Percentiles rank a stretch among this genome's conserved stretches.
Conservation (phyloP, 202 grass and related monocot species). For the Musa balbisiana region DNA sequence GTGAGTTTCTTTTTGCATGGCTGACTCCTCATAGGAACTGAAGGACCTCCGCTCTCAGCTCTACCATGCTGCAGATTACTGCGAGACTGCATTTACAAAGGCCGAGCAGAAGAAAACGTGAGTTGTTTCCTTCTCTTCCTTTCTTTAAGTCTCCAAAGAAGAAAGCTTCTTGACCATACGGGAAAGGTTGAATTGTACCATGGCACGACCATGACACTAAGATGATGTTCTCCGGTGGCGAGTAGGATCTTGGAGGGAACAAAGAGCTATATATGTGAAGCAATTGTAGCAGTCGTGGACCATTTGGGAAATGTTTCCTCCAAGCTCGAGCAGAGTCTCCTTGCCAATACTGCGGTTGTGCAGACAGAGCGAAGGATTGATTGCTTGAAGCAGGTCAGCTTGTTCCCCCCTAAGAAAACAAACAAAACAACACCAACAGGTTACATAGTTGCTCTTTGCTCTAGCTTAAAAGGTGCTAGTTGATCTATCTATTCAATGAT, state of each 20-base stretch:
- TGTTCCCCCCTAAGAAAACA: neutral
- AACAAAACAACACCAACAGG: constrained; percentile 31
- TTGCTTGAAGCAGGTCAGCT: constrained; percentile 62
- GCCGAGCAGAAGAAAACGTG: constrained; percentile 60
- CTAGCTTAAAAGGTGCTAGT: neutral
- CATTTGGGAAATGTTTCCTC: constrained; percentile 78
- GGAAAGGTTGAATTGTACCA: constrained; percentile 31
- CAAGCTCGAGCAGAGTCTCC: constrained; percentile 61
- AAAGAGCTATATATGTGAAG: constrained; percentile 73
- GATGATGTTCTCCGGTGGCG: constrained; percentile 7
- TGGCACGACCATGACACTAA: no score
- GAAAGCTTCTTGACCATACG: constrained; percentile 45
- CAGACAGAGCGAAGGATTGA: constrained; percentile 53
- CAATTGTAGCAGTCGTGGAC: constrained; percentile 77
- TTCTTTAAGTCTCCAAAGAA: constrained; percentile 45
- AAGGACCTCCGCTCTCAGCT: constrained; percentile 76
- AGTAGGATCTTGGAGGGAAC: constrained; percentile 57
- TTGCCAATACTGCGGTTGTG: constrained; percentile 30
- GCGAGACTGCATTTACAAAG: constrained; percentile 58
- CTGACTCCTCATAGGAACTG: constrained; percentile 62
- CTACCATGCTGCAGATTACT: constrained; percentile 66
- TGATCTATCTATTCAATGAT: no score
- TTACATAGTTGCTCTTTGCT: neutral
- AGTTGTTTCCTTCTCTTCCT: constrained; percentile 24
- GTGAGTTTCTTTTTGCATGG: neutral